These are phyloP conservation scores for Colletotrichum truncatum DNA, from an alignment of 2,329 filamentous ascomycete genomes.

Conservation along the genomic window DNA sequence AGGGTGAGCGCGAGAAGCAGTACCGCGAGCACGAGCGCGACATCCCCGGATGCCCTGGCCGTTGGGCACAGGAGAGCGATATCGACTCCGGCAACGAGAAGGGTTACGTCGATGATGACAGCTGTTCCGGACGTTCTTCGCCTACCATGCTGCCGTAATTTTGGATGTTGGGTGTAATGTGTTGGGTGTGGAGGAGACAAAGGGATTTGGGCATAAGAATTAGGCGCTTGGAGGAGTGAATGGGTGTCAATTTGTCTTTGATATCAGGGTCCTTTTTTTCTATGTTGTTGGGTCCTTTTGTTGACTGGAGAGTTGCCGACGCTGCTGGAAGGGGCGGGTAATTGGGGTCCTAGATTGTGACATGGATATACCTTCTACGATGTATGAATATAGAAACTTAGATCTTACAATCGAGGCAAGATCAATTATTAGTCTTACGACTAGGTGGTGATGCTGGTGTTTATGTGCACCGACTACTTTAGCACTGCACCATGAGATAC, in stretches of 20 bases:
- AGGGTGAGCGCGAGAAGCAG: conserved; percentile 21
- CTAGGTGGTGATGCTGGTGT: too few relatives aligned
- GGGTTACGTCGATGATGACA: conserved; percentile 27
- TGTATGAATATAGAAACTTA: conserved; percentile 29
- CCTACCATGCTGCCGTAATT: conserved; percentile 14
- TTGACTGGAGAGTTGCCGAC: neutral
- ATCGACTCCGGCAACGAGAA: conserved; percentile 29
- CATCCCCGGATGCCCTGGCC: conserved; percentile 28
- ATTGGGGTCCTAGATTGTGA: conserved; percentile 22
- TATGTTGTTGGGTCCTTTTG: too few relatives aligned
- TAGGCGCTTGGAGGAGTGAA: neutral
- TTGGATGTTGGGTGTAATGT: too few relatives aligned
- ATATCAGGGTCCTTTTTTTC: conserved; percentile 24
- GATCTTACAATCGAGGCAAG: neutral
- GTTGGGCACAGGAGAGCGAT: conserved; percentile 29
- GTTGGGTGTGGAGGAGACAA: rapidly evolving
- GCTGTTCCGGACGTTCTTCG: conserved; percentile 25
- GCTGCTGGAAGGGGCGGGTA: neutral
- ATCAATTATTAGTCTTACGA: neutral
- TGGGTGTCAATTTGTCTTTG: neutral
- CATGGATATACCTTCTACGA: conserved; percentile 29
- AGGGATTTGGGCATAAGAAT: neutral
- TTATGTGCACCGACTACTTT: neutral
- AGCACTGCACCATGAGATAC: too few relatives aligned
- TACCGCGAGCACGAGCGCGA: conserved; percentile 29